Percentiles rank a stretch among this genome's conserved stretches.
These are phyloP conservation scores for Mycena albidolilacea DNA, from an alignment of 768 basidiomycete genomes.

Conservation along the genomic window DNA sequence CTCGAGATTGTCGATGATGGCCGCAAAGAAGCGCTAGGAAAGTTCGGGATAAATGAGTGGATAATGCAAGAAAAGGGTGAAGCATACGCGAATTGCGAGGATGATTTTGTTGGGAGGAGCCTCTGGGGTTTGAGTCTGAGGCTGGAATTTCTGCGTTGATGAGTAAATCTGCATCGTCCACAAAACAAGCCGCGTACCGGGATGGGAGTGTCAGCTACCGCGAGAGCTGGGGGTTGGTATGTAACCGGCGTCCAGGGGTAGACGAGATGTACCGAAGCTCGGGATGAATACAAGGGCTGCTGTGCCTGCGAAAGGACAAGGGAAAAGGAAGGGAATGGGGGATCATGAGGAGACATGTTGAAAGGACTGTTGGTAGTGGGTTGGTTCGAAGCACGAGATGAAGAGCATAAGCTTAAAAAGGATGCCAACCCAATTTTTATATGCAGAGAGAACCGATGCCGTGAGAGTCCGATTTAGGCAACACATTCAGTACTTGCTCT, in stretches of 20 bases:
- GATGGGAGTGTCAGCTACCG: not conserved
- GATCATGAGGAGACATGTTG: not conserved
- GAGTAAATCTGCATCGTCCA: not conserved
- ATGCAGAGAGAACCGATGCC: conserved; percentile 16
- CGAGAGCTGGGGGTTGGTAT: not conserved
- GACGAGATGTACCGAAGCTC: not conserved
- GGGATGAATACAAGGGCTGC: not conserved
- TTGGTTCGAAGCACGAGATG: not conserved
- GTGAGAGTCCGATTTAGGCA: conserved; percentile 22
- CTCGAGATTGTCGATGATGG: not conserved
- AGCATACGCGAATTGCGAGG: not conserved
- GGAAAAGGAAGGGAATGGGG: conserved; percentile 1
- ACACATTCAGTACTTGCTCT: not conserved
- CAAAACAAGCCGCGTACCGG: not conserved
- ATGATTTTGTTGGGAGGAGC: not conserved
- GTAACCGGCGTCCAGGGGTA: not conserved
- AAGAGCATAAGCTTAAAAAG: not conserved
- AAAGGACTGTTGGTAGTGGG: not conserved
- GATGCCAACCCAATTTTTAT: conserved; percentile 8
- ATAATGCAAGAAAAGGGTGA: not conserved
- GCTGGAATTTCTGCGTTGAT: not conserved
- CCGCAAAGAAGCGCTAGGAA: not conserved
- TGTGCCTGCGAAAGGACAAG: conserved; percentile 5
- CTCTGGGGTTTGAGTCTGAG: not conserved
- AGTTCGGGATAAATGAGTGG: not conserved